Evolutionary conservation across 164 flowering plant species (phyloP), one percentile per base, ranked within the genome.

Genomic region (Santalum album): DNA sequence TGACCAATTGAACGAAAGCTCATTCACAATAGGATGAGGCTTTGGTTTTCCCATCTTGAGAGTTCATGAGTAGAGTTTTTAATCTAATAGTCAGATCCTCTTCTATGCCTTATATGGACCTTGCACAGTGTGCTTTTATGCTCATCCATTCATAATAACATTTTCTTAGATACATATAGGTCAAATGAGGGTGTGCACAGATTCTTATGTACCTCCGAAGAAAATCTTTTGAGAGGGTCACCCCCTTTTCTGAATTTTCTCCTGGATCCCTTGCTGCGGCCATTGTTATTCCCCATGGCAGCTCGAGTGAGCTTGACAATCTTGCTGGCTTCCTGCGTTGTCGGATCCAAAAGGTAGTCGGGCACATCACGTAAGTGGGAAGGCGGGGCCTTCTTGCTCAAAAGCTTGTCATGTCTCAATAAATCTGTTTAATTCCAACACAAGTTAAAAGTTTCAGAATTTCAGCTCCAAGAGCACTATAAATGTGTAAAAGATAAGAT

Each of bases 241-340:
- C 67, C 69, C 56, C 71, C 74, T 68, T 63, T 84, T 51, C 70
- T 77, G 7, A 58, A 72, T 58, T 71, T 77, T 54, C 73, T 78
- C 55, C 69, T 79, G 0, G 71, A 54, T 43, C 78, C 78, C 12
- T 48, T 68, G 46, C 66, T 75, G 29, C 66, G 75, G 40, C 46
- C 61, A 39, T 86, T 35, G 24, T 69, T 65, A 6, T 68, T 74
- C 32, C 95, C 90, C 96, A 90, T 90, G 50, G 97, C 99, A 48
- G 91, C 97, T 62, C 96, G 75, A 26, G 90, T 75, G 49, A 94
- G 85, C 79, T 85, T 83, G 10, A 94, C 82, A 58, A 81, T 77
- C 66, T 87, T 87, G 71, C 87, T 83, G 18, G 92, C 96, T 67
- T 87, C 95, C 53, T 82, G 73, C 36, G 96, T 90, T 51, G 76